Base-by-base conservation (phyloP, 2,329 filamentous ascomycete species). In the Calonectria hongkongensis region DNA sequence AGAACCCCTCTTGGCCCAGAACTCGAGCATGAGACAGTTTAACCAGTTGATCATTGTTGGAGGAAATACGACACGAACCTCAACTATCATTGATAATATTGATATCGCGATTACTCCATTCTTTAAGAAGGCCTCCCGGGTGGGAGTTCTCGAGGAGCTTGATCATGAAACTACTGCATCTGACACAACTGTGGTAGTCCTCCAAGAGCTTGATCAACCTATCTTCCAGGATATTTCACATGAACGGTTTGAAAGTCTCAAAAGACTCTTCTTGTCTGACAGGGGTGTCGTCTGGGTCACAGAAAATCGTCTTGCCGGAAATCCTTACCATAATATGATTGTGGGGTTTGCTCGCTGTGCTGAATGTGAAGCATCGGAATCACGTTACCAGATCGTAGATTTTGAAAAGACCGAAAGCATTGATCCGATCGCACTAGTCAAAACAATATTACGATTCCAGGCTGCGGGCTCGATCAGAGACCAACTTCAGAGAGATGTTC, bases 161-260 rank as follows among this genome's bases (percentile, higher is more conserved):
- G n/a, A 51, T 18, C 12, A 25, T 5, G 15, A 27, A 28, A 27
- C 27, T 9, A 27, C 27, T 9, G 12, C 48, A 9, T 9, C 30
- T 28, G 15, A 28, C 27, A 16, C 48, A 6, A 28, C 12, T 16
- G 48, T 51, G 12, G 2, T 51, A 6, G 48, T 58, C 6, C 54
- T 21, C 13, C 27, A 58, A 39, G 60, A 64, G 15, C 41, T 64
- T 15, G 54, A 60, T 21, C 10, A 60, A 33, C 54, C 54, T 16
- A 33, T 60, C 16, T 41, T 60, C 18, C 27, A 41, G 30, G 16
- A 39, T n/a, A 25, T 60, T 21, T 41, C 33, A 16, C 9, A 60
- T 25, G 10, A 13, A 21, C 4, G n/a, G 12, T 41, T 60, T 36
- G 54, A 60, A 13, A 41, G 54, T 27, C 8, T 43, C 7, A 60